phyloP scores from a whole-genome alignment of 1,139 yeast species.

The Casaregolazyma lundiana region DNA sequence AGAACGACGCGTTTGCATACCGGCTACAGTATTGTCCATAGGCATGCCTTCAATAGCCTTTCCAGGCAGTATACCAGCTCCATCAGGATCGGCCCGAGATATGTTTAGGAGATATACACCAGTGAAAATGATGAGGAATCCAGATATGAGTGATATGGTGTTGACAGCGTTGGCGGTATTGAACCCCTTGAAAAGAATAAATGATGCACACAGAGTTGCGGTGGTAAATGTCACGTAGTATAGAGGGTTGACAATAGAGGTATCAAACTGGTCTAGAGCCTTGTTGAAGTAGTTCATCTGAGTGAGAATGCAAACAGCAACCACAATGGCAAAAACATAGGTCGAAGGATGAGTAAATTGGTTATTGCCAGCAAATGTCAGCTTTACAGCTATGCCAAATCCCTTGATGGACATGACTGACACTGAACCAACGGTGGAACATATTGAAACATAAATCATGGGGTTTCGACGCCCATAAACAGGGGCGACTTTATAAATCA shows the following conservation, averaged over 20 bases:
- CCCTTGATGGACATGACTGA: conserved; percentile 93
- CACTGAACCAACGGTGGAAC: conserved; percentile 87
- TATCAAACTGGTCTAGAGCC: conserved; percentile 89
- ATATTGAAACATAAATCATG: conserved; percentile 83
- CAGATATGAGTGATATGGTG: conserved; percentile 78
- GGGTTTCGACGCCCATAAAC: conserved; percentile 77
- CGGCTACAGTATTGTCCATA: conserved; percentile 80
- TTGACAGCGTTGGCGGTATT: conserved; percentile 79
- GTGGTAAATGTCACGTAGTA: conserved; percentile 92
- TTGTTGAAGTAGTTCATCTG: conserved; percentile 94
- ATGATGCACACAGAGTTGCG: conserved; percentile 79
- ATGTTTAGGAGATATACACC: conserved; percentile 84
- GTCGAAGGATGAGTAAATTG: conserved; percentile 85
- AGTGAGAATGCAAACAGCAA: conserved; percentile 74
- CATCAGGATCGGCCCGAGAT: conserved; percentile 62
- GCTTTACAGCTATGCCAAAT: conserved; percentile 85
- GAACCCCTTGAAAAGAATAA: conserved; percentile 81
- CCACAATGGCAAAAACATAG: conserved; percentile 73
- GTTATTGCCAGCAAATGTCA: conserved; percentile 82
- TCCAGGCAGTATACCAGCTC: conserved; percentile 42
- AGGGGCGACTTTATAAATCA: conserved; percentile 83
- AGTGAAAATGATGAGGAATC: conserved; percentile 79
- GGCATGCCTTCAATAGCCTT: conserved; percentile 71
- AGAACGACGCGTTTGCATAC: conserved; percentile 63
- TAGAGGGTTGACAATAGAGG: conserved; percentile 86